These are phyloP conservation scores for Globisporangium cylindrosporum DNA, from an alignment of 352 stramenopile species.

Conservation along the genomic window DNA sequence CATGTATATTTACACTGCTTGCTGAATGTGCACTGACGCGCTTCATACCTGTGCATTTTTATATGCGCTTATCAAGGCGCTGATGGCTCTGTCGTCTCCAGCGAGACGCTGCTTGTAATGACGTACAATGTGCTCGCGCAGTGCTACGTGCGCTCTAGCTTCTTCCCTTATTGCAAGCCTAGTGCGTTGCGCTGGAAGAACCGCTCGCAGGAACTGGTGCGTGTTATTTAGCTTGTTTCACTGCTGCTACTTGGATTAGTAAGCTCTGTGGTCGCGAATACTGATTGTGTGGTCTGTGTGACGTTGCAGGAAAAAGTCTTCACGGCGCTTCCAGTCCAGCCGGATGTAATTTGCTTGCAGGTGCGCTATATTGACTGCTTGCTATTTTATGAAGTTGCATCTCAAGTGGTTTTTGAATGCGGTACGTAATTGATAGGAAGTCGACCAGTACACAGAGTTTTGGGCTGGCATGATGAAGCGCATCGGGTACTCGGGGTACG, in stretches of 20 bases:
- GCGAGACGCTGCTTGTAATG: conserved; percentile 67
- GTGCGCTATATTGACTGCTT: conserved; percentile 19
- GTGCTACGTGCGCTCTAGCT: conserved; percentile 73
- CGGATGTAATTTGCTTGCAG: conserved; percentile 78
- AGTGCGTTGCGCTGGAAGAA: conserved; percentile 70
- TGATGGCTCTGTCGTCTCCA: conserved; percentile 5
- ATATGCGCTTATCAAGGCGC: not conserved
- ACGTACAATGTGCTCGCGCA: conserved; percentile 87
- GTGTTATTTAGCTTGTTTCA: not conserved
- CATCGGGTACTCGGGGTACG: conserved; percentile 64
- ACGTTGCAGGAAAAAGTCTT: conserved; percentile 53
- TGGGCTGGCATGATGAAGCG: conserved; percentile 56
- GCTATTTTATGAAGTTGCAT: not conserved
- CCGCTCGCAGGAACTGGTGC: conserved; percentile 50
- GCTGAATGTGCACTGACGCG: not conserved
- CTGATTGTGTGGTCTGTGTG: not conserved
- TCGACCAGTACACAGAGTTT: conserved; percentile 74
- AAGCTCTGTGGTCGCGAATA: not conserved
- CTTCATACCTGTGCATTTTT: not conserved
- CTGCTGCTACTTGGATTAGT: not conserved
- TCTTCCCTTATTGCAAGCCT: conserved; percentile 77
- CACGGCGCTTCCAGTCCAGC: conserved; percentile 47
- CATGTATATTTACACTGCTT: not conserved
- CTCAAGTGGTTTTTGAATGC: not conserved
- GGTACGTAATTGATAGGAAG: conserved; percentile 45